Evolutionary conservation across 768 basidiomycete genomes (phyloP).

Genomic region (Leucosporidium creatinivorum): DNA sequence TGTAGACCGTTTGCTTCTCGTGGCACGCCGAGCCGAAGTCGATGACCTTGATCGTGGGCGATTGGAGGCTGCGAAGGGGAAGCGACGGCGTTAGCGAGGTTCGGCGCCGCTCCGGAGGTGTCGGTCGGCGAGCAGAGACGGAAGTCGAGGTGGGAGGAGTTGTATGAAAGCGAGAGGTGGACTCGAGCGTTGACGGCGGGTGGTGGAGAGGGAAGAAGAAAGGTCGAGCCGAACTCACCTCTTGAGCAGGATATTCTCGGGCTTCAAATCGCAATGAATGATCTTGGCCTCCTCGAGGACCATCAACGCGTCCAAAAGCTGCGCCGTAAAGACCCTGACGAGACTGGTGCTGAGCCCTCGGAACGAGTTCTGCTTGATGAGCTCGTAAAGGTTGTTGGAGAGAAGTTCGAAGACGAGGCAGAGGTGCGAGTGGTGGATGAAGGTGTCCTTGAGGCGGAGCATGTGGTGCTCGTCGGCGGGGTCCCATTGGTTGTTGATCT

Average conservation of each 20-base stretch:
- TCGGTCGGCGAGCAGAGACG: background rate
- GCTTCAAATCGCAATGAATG: conserved; percentile 98
- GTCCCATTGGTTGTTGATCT: conserved; percentile 93
- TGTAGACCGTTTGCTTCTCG: conserved; percentile 98
- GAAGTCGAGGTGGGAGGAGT: background rate
- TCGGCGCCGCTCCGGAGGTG: background rate
- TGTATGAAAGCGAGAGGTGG: background rate
- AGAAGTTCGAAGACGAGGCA: conserved; percentile 97
- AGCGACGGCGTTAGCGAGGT: background rate
- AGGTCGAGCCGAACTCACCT: conserved; percentile 55
- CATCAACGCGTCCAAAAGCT: conserved; percentile 82
- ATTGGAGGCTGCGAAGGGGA: conserved; percentile 63
- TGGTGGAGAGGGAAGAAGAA: background rate
- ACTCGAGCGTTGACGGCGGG: background rate
- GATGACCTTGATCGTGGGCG: conserved; percentile 97
- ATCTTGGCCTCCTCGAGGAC: conserved; percentile 90
- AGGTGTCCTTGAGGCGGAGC: conserved; percentile 84
- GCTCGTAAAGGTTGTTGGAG: conserved; percentile 93
- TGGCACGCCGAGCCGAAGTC: conserved; percentile 99
- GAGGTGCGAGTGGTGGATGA: conserved; percentile 91
- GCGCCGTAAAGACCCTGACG: conserved; percentile 96
- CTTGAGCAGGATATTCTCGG: conserved; percentile 95
- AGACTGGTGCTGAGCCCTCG: conserved; percentile 92
- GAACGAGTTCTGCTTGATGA: conserved; percentile 99
- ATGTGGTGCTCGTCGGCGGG: conserved; percentile 95